Evolutionary conservation across 2,329 filamentous ascomycete species (phyloP).

Genomic region (Tothia fuscella): DNA sequence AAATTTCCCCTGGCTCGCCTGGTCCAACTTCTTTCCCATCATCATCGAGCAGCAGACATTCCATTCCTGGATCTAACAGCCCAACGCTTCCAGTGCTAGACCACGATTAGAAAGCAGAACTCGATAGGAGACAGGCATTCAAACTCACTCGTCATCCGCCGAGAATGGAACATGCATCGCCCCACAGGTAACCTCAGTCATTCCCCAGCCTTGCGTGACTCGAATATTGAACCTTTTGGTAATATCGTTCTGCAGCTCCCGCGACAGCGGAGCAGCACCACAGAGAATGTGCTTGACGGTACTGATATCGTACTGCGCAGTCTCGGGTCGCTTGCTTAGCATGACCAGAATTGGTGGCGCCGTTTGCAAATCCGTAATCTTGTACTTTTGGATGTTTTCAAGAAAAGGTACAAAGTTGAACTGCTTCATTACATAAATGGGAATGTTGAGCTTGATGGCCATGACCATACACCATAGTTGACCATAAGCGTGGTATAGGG

Average conservation of each 20-base stretch:
- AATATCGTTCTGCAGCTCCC: conserved; percentile 30
- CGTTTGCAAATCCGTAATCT: conserved; percentile 28
- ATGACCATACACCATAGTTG: conserved; percentile 29
- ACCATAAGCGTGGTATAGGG: conserved; percentile 36
- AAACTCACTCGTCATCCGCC: conserved; percentile 20
- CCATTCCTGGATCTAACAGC: conserved; percentile 27
- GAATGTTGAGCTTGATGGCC: conserved; percentile 35
- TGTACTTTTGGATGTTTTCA: conserved; percentile 24
- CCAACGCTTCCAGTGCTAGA: conserved; percentile 28
- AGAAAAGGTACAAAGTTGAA: conserved; percentile 30
- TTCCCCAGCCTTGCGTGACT: conserved; percentile 30
- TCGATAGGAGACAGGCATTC: background rate
- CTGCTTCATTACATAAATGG: conserved; percentile 29
- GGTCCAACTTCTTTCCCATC: conserved; percentile 28
- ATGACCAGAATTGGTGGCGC: conserved; percentile 33
- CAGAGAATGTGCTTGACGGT: conserved; percentile 29
- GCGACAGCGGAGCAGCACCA: conserved; percentile 30
- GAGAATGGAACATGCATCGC: conserved; percentile 26
- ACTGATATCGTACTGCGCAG: conserved; percentile 27
- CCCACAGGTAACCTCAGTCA: conserved; percentile 32
- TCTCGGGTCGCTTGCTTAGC: conserved; percentile 32
- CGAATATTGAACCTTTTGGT: conserved; percentile 22
- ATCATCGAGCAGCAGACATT: conserved; percentile 31
- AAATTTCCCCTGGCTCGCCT: conserved; percentile 28
- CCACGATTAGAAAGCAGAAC: background rate